Evolutionary conservation across 1,139 yeast genomes (phyloP).

Genomic region (Scheffersomyces quercinus): DNA sequence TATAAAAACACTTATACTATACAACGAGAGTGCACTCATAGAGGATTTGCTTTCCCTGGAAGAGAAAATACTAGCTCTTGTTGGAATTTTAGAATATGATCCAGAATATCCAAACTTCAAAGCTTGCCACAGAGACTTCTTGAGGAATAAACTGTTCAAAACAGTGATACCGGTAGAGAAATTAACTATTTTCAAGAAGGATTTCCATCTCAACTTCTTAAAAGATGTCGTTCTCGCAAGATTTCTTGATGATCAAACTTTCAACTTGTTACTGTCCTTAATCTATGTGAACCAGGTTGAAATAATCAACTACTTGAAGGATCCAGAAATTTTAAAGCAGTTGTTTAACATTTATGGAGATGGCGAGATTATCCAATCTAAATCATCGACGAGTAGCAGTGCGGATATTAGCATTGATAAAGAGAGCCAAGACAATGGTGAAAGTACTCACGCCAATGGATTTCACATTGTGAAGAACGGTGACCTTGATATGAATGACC

Average conservation of each 20-base stretch:
- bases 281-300: conserved; percentile 71
- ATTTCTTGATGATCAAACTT: conserved; percentile 76
- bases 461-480: no score
- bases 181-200: conserved; percentile 61
- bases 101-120: conserved; percentile 78
- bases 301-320: conserved; percentile 66
- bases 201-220: conserved; percentile 74
- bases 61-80: conserved; percentile 58
- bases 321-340: conserved; percentile 47
- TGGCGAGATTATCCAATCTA: not conserved
- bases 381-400: not conserved
- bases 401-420: not conserved
- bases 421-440: not conserved
- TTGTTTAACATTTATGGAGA: conserved; percentile 59
- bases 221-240: conserved; percentile 86
- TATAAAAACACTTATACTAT: conserved; percentile 64
- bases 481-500: not conserved
- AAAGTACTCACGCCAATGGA: not conserved
- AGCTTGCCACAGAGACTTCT: conserved; percentile 73
- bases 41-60: conserved; percentile 65
- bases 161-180: conserved; percentile 69
- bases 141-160: conserved; percentile 62
- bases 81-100: conserved; percentile 90
- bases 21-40: conserved; percentile 68
- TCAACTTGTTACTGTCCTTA: conserved; percentile 61